Evolutionary conservation across 139 green algal genomes (phyloP).

Genomic region (Chlamydomonas sp.): DNA sequence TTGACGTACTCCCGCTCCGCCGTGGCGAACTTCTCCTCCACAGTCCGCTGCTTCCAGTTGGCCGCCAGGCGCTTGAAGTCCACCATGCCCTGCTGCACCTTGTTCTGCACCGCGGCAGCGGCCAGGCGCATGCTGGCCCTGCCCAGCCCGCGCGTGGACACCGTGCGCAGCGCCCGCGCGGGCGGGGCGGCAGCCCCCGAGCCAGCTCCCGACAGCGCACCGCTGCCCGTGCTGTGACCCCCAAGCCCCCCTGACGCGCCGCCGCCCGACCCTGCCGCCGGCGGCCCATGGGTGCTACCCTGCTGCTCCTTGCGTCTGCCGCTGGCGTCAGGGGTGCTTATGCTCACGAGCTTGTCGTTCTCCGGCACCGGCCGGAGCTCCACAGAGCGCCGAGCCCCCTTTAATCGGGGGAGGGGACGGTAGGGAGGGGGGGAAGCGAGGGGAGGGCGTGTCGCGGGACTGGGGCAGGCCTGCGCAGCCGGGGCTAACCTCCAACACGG

Average conservation of each 20-base stretch:
- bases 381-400: not conserved
- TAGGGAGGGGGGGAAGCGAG: too few relatives aligned
- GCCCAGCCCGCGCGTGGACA: not conserved
- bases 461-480: too few relatives aligned
- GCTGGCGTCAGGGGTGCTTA: not conserved
- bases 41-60: constrained; percentile 1
- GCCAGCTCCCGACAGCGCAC: too few relatives aligned
- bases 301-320: not conserved
- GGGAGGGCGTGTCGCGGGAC: too few relatives aligned
- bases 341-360: not conserved
- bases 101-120: not conserved
- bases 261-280: too few relatives aligned
- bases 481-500: too few relatives aligned
- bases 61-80: constrained; percentile 11
- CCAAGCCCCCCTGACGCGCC: too few relatives aligned
- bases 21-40: not conserved
- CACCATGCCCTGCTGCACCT: constrained; percentile 1
- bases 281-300: too few relatives aligned
- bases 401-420: too few relatives aligned
- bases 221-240: too few relatives aligned
- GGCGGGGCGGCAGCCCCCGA: not conserved
- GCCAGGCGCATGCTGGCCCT: not conserved
- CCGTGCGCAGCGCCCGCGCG: not conserved
- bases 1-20: constrained; percentile 31
- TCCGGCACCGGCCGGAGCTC: constrained; percentile 19